A percentile compares a stretch with the other conserved stretches of the same genome.
Evolutionary conservation across 1,139 yeast species (phyloP).

Genomic region (Kluyveromyces sp.): DNA sequence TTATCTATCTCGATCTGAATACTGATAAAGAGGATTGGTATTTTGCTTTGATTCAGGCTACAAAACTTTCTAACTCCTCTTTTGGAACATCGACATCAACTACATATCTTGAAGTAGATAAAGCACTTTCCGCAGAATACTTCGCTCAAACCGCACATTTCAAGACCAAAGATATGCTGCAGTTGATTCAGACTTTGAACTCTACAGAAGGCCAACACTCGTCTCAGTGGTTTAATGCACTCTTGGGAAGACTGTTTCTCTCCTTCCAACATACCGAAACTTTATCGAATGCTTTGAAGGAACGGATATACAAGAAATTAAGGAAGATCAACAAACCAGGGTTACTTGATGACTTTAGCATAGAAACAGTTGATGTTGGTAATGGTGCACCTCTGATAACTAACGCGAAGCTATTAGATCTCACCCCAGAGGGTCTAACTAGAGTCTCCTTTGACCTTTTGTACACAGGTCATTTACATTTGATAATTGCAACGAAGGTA

Average conservation of each 20-base stretch:
- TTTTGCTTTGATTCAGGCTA: slow-evolving; percentile 70
- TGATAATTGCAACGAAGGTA: slow-evolving; percentile 74
- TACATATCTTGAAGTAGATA: slow-evolving; percentile 38
- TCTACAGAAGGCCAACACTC: slow-evolving; percentile 78
- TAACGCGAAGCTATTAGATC: slow-evolving; percentile 57
- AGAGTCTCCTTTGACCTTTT: slow-evolving; percentile 52
- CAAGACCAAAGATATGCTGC: slow-evolving; percentile 62
- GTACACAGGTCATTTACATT: slow-evolving; percentile 66
- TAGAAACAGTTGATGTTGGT: slow-evolving; percentile 70
- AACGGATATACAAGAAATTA: slow-evolving; percentile 61
- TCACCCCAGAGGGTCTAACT: slow-evolving; percentile 79
- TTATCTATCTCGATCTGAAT: slow-evolving; percentile 67
- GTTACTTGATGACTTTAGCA: slow-evolving; percentile 73
- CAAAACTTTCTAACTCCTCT: slow-evolving; percentile 38
- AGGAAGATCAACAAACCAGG: slow-evolving; percentile 80
- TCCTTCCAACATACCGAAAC: slow-evolving; percentile 65
- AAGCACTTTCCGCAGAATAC: slow-evolving; percentile 1
- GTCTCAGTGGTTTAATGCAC: slow-evolving; percentile 85
- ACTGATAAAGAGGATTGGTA: slow-evolving; percentile 90
- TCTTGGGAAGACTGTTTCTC: slow-evolving; percentile 73
- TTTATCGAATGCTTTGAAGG: slow-evolving; percentile 49
- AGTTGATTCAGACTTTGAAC: slow-evolving; percentile 65
- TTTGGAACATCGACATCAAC: slow-evolving; percentile 36
- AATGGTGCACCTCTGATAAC: slow-evolving; percentile 73
- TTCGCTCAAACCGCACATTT: slow-evolving; percentile 48